Conservation (phyloP, 768 basidiomycete species). For the Kwoniella mangroviensis region DNA sequence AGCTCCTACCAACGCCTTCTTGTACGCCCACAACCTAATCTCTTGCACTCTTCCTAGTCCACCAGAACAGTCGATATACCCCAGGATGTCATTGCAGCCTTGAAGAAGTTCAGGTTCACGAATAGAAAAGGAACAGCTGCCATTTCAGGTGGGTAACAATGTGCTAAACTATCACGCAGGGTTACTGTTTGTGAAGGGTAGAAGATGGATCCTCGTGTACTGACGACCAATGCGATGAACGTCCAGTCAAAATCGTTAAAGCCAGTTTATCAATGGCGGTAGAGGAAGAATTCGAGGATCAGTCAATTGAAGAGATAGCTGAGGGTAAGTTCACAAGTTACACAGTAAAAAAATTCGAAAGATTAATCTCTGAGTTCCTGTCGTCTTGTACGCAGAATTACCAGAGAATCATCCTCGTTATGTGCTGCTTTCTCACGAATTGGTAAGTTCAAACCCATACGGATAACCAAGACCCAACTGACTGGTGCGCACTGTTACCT, state of each 20-base stretch:
- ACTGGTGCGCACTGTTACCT: neutral
- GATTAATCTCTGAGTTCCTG: too few relatives aligned
- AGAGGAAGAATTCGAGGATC: conserved; percentile 75
- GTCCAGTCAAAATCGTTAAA: conserved; percentile 83
- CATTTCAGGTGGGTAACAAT: conserved; percentile 58
- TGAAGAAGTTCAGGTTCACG: conserved; percentile 81
- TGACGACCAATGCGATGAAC: too few relatives aligned
- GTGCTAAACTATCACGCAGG: neutral
- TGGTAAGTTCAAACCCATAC: conserved; percentile 54
- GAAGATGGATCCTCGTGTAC: too few relatives aligned
- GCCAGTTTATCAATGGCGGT: conserved; percentile 77
- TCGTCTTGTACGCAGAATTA: conserved; percentile 64
- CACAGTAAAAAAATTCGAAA: neutral
- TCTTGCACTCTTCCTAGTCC: conserved; percentile 22
- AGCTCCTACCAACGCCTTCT: neutral
- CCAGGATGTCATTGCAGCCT: conserved; percentile 71
- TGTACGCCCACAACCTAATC: neutral
- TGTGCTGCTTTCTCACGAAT: conserved; percentile 80
- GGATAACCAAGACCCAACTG: neutral
- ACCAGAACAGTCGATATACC: conserved; percentile 79
- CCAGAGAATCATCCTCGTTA: conserved; percentile 87
- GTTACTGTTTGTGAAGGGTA: too few relatives aligned
- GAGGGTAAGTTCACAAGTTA: conserved; percentile 65
- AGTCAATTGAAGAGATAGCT: conserved; percentile 80
- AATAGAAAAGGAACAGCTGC: conserved; percentile 69